Base-by-base conservation (phyloP, 768 basidiomycete species). In the Agrocybe praecox region DNA sequence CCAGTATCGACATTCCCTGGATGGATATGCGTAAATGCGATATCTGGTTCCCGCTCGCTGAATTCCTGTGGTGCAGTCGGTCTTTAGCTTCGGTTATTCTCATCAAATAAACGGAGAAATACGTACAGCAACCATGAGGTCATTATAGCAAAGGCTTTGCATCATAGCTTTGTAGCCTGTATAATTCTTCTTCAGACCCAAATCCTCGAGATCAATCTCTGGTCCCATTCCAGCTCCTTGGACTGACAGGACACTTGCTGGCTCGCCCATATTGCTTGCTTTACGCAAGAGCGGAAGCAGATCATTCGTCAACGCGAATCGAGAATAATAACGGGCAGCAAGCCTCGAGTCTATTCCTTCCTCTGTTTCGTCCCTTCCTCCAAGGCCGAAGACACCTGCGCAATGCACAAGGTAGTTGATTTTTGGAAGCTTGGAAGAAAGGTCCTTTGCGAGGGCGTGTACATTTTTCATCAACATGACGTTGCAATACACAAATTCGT, bases 291-390 rank as follows among this genome's bases (percentile, higher is more conserved):
- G 51, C 1, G 77, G 78, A 8, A 77, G 53, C 9, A 80, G 61
- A 36, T 76, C 78, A 29, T 72, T 52, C 17, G 72, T 71, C 59
- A 79, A 68, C 44, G 72, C 72, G 65, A 71, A 78, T 14, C 76
- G 64, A 33, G 71, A 63, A 59, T 80, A 80, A 58, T 77, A 79
- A 19, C 74, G 67, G 53, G 76, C 56, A 2, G 73, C 76, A 17
- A 79, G 59, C 58, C 74, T 72, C 51, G 60, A 57, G 60, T 79
- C 78, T 34, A 79, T 70, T 1, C 78, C 79, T 62, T 80, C 78
- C 46, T 69, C 67, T 11, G 76, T 76, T 51, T 78, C 76, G 42
- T 68, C 57, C 24, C 77, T 56, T 33, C 74, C 73, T 0, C 33
- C 49, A 15, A 74, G 40, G 23, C 66, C 67, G 22, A 74, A 51